Evolutionary conservation across 352 stramenopile species (phyloP), one percentile per base, ranked within the genome.

Genomic region (Thalassiosira livingstoniorum): DNA sequence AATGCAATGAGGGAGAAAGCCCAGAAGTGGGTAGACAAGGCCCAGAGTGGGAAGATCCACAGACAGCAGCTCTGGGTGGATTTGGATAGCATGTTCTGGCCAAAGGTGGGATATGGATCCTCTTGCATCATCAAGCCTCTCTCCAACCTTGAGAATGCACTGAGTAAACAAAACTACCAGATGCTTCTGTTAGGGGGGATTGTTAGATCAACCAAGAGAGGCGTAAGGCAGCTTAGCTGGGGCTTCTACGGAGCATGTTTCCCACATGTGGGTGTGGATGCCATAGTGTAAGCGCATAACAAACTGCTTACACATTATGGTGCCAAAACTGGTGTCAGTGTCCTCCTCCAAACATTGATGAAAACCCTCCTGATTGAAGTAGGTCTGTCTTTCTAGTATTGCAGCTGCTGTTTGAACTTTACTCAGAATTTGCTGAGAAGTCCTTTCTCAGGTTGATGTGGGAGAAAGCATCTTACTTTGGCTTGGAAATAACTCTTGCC

Each of bases 301-400:
- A 80, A 80, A 35, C 32, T 80, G 0, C 45, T 74, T 4, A 80
- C 27, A 15, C 73, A 80, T 31, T 74, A 74, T 65, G 60, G 71
- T 0, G 64, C 60, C 34, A 27, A 61, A 47, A 39, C 42, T 5
- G 29, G 27, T 21, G 4, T 66, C 4, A 45, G 71, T 11, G 7
- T 34, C 1, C 57, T 54, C 10, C 21, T 71, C 7, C 35, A 63
- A 23, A 37, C 32, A 21, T 66, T 51, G 10, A 7, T 65, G 3
- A 55, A 72, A 34, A 31, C 51, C 23, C 27, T 82, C 10, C 10
- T 82, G 11, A 43, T 75, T 25, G 63, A 82, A 53, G 18, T 74
- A 32, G 74, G 74, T 27, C 25, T 74, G 13, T 67, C 34, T 23
- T 4, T 25, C 10, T 55, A 82, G 53, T 57, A 21, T 39, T 73